Base-by-base conservation (phyloP, 192 early-diverging fungal species). In the Gonapodya sp. region DNA sequence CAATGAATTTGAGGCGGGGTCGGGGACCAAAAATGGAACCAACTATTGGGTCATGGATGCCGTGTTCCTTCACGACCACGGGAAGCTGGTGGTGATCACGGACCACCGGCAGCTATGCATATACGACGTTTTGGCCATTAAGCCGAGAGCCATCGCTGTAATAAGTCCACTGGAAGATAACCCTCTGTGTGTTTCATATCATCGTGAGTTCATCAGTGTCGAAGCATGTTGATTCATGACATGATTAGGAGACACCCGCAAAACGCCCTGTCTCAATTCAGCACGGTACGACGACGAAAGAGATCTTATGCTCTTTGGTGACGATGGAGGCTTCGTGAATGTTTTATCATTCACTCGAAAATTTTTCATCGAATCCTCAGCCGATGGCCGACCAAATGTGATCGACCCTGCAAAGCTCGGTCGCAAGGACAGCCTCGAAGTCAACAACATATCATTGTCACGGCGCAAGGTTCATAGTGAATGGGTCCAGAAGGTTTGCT, bases 321-420 rank as follows among this genome's bases (percentile, higher is more conserved):
- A 91, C 82, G 91, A 91, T 81, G 86, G 89, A 1, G 91, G 91
- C 1, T 90, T 86, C 81, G 85, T 92, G 18, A 91, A 91, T 81
- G 86, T 90, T 2, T 81, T 82, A 16, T 82, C 73, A 31, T 73
- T 82, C 34, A 82, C 73, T n/a, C 31, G 32, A 8, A 36, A 35
- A 18, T 81, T 81, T 36, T 73, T 81, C 89, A 2, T 82, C 84
- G 24, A 85, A 89, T 36, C 87, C 86, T 0, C 84, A 86, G n/a
- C 83, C 14, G 88, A 89, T 79, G 82, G 78, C 79, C 31, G 36
- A 36, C 31, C 79, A 31, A 24, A 24, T 36, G 35, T 79, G 33
- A 16, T 79, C 79, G 36, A 79, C 18, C 79, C 79, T n/a, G 8
- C 79, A 81, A 81, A 81, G 30, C 2, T 80, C 0, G 78, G 77